Evolutionary conservation across 1,284 basidiomycete genomes (phyloP).

Genomic region (Rhizoctonia solani): DNA sequence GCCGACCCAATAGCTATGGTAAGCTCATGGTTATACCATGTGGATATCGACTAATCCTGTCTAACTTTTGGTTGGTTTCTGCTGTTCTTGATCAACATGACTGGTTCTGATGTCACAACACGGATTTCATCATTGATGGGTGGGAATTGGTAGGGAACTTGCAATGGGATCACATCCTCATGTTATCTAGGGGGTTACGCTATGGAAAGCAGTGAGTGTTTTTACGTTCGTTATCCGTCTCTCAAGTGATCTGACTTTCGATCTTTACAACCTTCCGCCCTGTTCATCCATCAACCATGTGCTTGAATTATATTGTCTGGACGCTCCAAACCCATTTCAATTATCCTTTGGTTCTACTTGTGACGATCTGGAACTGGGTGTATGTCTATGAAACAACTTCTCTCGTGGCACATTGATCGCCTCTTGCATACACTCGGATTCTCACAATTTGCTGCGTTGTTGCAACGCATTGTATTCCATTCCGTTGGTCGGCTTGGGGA

Average conservation of each 20-base stretch:
- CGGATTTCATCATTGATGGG: constrained; percentile 1
- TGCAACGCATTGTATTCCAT: not conserved
- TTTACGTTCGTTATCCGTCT: not conserved
- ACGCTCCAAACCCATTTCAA: too few species aligned
- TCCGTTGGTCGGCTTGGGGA: not conserved
- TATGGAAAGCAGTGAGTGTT: constrained; percentile 39
- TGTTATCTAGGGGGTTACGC: constrained; percentile 53
- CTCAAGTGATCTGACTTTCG: not conserved
- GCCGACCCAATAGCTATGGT: constrained; percentile 67
- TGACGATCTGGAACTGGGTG: not conserved
- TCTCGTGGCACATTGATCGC: not conserved
- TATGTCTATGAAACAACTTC: constrained; percentile 23
- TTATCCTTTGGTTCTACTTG: too few species aligned
- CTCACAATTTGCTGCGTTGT: not conserved
- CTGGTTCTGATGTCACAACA: not conserved
- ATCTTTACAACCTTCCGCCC: not conserved
- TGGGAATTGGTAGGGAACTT: constrained; percentile 63
- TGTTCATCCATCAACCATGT: too few species aligned
- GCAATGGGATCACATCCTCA: constrained; percentile 66
- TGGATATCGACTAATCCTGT: not conserved
- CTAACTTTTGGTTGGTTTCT: not conserved
- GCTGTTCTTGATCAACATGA: not conserved
- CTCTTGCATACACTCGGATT: not conserved
- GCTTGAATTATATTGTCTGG: too few species aligned
- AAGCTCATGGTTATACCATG: constrained; percentile 5